Conservation (phyloP, 78 protist species). For the Diacronema lutheri region DNA sequence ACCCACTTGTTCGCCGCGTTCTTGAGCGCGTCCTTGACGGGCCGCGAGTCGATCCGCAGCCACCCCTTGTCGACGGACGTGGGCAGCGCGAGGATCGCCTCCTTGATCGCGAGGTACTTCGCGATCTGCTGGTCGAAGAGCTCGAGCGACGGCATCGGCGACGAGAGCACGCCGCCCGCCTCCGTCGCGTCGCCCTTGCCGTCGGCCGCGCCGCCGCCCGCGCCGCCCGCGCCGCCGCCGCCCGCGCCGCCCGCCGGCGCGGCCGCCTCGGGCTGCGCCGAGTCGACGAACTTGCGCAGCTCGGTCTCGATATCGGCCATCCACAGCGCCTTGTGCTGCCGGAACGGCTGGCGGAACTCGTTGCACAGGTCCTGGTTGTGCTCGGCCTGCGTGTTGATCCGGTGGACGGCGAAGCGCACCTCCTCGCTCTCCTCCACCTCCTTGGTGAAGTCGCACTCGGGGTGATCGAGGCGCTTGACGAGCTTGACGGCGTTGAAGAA, state of each 20-base stretch:
- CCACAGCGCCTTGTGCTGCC: slow-evolving; percentile 29
- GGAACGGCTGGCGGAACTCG: background rate
- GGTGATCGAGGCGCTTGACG: slow-evolving; percentile 45
- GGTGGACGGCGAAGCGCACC: slow-evolving; percentile 9
- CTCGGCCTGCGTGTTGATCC: background rate
- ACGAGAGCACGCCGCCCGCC: too few species aligned
- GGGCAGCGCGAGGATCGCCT: slow-evolving; percentile 4
- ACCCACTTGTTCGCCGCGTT: slow-evolving; percentile 40
- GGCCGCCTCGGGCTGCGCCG: background rate
- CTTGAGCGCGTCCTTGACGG: slow-evolving; percentile 33
- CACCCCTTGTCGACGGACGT: background rate
- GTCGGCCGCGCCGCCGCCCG: background rate
- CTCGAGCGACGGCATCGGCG: background rate
- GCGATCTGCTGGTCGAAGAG: slow-evolving; percentile 48
- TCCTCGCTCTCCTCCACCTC: slow-evolving; percentile 24
- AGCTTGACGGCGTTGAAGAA: slow-evolving; percentile 9
- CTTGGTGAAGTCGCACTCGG: slow-evolving; percentile 41
- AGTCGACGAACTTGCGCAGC: slow-evolving; percentile 37
- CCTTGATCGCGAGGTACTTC: slow-evolving; percentile 17
- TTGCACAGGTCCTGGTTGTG: background rate
- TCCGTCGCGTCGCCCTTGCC: too few species aligned
- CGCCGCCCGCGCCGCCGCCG: background rate
- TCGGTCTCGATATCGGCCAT: slow-evolving; percentile 6
- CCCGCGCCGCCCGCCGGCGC: background rate
- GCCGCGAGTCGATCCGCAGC: slow-evolving; percentile 55